A percentile compares a stretch with the other conserved stretches of the same genome.
Conservation (phyloP, 495 filamentous ascomycete genomes). For the Friedmanniomyces simplex region DNA sequence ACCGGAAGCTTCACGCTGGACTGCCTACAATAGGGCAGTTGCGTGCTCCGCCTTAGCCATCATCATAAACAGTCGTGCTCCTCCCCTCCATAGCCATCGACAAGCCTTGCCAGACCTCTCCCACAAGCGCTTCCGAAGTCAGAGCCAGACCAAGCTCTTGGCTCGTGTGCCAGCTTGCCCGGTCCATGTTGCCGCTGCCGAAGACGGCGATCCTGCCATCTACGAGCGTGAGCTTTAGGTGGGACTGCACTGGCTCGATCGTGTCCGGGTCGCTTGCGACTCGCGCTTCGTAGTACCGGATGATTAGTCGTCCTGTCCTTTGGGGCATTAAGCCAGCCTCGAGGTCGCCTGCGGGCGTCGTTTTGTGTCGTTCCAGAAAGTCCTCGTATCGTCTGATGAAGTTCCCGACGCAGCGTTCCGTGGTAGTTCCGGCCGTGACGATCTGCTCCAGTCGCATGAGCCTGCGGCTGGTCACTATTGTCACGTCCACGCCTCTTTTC, state of each 20-base stretch:
- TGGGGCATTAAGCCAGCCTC: not conserved
- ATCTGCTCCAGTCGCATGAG: slow-evolving; percentile 70
- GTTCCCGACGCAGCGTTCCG: slow-evolving; percentile 44
- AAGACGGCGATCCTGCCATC: slow-evolving; percentile 51
- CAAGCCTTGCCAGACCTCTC: not conserved
- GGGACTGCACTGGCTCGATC: slow-evolving; percentile 52
- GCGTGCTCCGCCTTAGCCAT: not conserved
- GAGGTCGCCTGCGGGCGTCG: slow-evolving; percentile 10
- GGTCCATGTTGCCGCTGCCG: slow-evolving; percentile 67
- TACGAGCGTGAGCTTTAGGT: slow-evolving; percentile 57
- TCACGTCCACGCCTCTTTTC: slow-evolving; percentile 48
- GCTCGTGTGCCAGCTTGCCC: slow-evolving; percentile 66
- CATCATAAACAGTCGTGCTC: not conserved
- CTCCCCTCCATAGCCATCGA: slow-evolving; percentile 1
- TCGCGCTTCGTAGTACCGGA: slow-evolving; percentile 40
- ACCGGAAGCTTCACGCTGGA: no score
- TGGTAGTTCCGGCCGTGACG: slow-evolving; percentile 57
- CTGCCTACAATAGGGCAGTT: no score
- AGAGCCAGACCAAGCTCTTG: slow-evolving; percentile 67
- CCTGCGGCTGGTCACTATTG: slow-evolving; percentile 49
- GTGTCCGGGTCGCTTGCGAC: slow-evolving; percentile 4
- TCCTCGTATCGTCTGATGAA: slow-evolving; percentile 26
- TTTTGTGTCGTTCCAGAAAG: not conserved
- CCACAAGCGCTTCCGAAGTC: not conserved
- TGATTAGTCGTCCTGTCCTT: slow-evolving; percentile 25